Base-by-base conservation (phyloP, 176 grass and related monocot species). In the Elymus sibiricus region DNA sequence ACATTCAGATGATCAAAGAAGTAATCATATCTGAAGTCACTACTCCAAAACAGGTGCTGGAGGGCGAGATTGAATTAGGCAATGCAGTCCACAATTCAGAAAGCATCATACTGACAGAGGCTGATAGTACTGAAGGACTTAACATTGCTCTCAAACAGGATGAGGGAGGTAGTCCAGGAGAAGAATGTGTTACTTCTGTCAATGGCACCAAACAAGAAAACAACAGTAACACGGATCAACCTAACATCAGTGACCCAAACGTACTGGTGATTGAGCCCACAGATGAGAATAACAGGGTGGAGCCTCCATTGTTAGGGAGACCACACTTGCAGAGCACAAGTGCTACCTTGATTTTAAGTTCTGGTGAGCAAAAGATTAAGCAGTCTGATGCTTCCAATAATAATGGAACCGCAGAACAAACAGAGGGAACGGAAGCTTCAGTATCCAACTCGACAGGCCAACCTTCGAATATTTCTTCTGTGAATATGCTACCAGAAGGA, bases 1-100 rank as follows among this genome's bases (percentile, higher is more conserved):
- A 91, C 60, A 80, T 87, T 69, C 85, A 84, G 28, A 87, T 91
- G 80, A 79, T 91, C 61, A 87, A 91, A 80, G 89, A 91, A 70
- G 89, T 87, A 28, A 87, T 91, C 38, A 76, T 91, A 84, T 83
- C 89, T 79, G 89, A 87, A 84, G 76, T 87, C 42, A 87, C 89
- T 25, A 84, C 85, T 46, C 53, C 83, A n/a, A 90, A 93, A 60
- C 64, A 74, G 11, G 21, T 90, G 3, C 42, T 78, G 29, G 84
- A 84, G 14, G 76, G 69, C 28, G 83, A 65, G 65, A 85, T 32
- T 26, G 82, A 71, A 82, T 82, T 67, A 87, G 37, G 37, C 73
- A 66, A 90, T 77, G 17, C 38, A 31, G 68, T 49, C 14, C 59
- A 75, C 9, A 82, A 26, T 87, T 72, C 73, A n/a, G 91, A 90